Percentiles rank a stretch among this genome's conserved stretches.
Evolutionary conservation across 768 basidiomycete genomes (phyloP).

Genomic region (Lactarius akahatsu): DNA sequence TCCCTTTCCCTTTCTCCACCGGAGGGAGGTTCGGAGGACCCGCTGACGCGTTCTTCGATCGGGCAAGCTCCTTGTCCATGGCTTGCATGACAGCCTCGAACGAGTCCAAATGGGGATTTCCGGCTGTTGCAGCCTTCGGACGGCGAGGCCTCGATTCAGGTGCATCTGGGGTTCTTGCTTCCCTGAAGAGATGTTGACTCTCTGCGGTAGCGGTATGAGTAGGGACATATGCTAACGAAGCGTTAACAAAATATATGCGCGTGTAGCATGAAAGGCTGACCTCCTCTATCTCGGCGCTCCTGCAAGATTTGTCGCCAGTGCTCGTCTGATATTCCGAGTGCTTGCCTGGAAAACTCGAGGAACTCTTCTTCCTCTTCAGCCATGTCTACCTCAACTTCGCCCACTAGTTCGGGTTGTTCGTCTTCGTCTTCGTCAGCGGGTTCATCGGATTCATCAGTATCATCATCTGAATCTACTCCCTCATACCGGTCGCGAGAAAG

Average conservation of each 20-base stretch:
- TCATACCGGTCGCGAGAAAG: slow-evolving; percentile 84
- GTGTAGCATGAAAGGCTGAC: slow-evolving; percentile 47
- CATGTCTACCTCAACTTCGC: slow-evolving; percentile 89
- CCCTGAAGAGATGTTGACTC: slow-evolving; percentile 12
- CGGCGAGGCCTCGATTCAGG: slow-evolving; percentile 13
- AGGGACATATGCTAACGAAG: slow-evolving; percentile 32
- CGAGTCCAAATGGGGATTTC: slow-evolving; percentile 78
- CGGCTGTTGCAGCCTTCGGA: slow-evolving; percentile 37
- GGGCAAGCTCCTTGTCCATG: slow-evolving; percentile 82
- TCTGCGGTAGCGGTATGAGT: slow-evolving; percentile 19
- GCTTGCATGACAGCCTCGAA: slow-evolving; percentile 97
- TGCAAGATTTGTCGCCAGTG: slow-evolving; percentile 86
- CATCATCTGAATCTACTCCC: slow-evolving; percentile 91
- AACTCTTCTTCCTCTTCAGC: slow-evolving; percentile 92
- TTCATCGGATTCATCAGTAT: slow-evolving; percentile 64
- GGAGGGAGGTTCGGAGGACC: slow-evolving; percentile 10
- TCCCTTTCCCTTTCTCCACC: slow-evolving; percentile 38
- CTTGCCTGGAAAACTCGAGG: slow-evolving; percentile 89
- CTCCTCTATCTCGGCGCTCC: slow-evolving; percentile 77
- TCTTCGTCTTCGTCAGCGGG: slow-evolving; percentile 66
- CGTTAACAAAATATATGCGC: slow-evolving; percentile 1
- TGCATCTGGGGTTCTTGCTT: neutral
- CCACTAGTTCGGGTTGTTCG: slow-evolving; percentile 79
- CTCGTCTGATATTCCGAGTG: slow-evolving; percentile 83
- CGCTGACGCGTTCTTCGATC: slow-evolving; percentile 32